Conservation (phyloP, 148 eudicot genomes). For the Rhododendron simsii region DNA sequence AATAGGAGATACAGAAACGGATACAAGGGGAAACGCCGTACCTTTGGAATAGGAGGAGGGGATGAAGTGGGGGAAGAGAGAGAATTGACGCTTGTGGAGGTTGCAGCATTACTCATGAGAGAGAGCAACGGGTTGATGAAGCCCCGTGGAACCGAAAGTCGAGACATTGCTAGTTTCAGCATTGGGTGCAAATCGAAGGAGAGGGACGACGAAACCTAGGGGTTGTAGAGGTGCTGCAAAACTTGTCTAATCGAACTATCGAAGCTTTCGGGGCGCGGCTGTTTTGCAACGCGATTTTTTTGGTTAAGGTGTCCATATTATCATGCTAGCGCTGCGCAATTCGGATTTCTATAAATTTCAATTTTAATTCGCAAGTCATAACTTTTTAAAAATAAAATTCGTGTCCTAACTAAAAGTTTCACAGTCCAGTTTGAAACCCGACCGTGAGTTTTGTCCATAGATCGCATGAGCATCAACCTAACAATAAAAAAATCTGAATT, state of each 20-base stretch:
- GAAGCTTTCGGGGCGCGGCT: no score
- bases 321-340: no score
- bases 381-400: no score
- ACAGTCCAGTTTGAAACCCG: rapidly evolving
- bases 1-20: not conserved
- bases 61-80: constrained; percentile 30
- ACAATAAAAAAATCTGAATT: no score
- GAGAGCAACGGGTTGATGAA: constrained; percentile 8
- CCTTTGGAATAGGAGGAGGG: constrained; percentile 27
- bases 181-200: not conserved
- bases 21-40: not conserved
- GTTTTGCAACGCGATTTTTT: no score
- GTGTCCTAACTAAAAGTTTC: no score
- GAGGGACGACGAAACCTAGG: not conserved
- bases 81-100: constrained; percentile 7
- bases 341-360: no score
- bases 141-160: not conserved
- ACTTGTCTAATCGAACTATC: no score
- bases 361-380: no score
- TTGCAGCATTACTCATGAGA: constrained; percentile 1
- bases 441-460: no score
- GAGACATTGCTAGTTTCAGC: not conserved
- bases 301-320: no score
- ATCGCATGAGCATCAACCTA: no score
- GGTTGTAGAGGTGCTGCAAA: not conserved